These are phyloP conservation scores for Metschnikowia picachoensis DNA, from an alignment of 805 yeast species.

Conservation along the genomic window DNA sequence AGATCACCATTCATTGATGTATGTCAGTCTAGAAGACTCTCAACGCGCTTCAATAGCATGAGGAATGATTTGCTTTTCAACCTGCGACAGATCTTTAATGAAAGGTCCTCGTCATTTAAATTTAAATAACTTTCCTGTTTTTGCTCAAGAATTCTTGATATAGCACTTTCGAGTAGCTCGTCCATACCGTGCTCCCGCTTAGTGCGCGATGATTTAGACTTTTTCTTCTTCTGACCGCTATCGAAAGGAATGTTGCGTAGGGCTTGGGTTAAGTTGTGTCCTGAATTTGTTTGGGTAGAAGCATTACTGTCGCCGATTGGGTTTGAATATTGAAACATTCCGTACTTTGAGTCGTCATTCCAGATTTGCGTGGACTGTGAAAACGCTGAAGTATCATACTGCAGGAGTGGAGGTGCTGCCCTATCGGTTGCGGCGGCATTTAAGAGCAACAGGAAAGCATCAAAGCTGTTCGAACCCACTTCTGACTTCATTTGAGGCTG, in stretches of 20 bases:
- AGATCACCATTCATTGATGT: too few relatives aligned
- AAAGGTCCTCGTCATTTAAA: slow-evolving; percentile 13
- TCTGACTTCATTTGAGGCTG: neutral
- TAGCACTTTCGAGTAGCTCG: slow-evolving; percentile 6
- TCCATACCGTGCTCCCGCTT: slow-evolving; percentile 1
- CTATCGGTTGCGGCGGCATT: slow-evolving; percentile 4
- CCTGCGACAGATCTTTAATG: slow-evolving; percentile 12
- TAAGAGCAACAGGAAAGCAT: slow-evolving; percentile 7
- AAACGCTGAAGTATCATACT: slow-evolving; percentile 6
- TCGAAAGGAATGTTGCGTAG: slow-evolving; percentile 7
- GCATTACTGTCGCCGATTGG: neutral
- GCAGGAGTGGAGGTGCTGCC: neutral
- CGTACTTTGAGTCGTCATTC: neutral
- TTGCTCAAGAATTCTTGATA: slow-evolving; percentile 5
- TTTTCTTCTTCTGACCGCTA: slow-evolving; percentile 1
- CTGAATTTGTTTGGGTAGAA: neutral
- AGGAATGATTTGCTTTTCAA: slow-evolving; percentile 12
- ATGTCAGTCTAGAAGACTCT: slow-evolving; percentile 6
- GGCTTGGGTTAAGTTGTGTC: slow-evolving; percentile 3
- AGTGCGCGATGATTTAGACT: slow-evolving; percentile 1
- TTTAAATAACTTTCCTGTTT: slow-evolving; percentile 4
- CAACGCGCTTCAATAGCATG: slow-evolving; percentile 14
- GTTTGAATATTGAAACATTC: neutral
- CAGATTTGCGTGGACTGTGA: slow-evolving; percentile 12
- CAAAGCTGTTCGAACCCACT: neutral